Conservation (phyloP, 208 protist species). For the Angomonas deanei region DNA sequence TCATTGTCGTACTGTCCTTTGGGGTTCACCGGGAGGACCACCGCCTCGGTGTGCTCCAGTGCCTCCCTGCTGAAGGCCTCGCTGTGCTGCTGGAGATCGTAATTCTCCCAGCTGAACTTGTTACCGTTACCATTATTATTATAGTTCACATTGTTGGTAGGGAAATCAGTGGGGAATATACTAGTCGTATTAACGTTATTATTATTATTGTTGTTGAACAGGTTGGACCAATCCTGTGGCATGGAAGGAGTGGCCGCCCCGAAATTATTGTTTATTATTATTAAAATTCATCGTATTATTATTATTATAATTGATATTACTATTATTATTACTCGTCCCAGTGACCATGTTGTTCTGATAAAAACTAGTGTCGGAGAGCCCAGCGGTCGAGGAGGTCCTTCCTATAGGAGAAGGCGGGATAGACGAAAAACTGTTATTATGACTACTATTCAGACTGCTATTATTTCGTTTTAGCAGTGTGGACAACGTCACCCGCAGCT, state of each 20-base stretch:
- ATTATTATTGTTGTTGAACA: neutral
- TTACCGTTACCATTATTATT: slow-evolving; percentile 1
- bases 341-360: neutral
- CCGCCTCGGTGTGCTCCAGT: slow-evolving; percentile 24
- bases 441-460: too few relatives aligned
- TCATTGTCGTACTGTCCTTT: slow-evolving; percentile 60
- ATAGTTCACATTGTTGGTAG: neutral
- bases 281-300: neutral
- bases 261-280: neutral
- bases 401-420: neutral
- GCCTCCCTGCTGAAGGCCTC: slow-evolving; percentile 24
- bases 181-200: neutral
- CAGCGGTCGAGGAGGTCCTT: neutral
- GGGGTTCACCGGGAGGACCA: slow-evolving; percentile 69
- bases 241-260: neutral
- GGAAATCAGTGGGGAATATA: neutral
- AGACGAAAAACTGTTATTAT: too few relatives aligned
- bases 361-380: neutral
- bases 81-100: slow-evolving; percentile 38
- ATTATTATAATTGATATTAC: neutral
- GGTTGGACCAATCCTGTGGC: neutral
- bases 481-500: slow-evolving; percentile 40
- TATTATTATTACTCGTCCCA: neutral
- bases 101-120: slow-evolving; percentile 43
- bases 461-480: slow-evolving; percentile 33